A percentile compares a stretch with the other conserved stretches of the same genome.
Conservation (phyloP, 225 moss, liverwort and hornwort genomes). For the Takakia lepidozioides region DNA sequence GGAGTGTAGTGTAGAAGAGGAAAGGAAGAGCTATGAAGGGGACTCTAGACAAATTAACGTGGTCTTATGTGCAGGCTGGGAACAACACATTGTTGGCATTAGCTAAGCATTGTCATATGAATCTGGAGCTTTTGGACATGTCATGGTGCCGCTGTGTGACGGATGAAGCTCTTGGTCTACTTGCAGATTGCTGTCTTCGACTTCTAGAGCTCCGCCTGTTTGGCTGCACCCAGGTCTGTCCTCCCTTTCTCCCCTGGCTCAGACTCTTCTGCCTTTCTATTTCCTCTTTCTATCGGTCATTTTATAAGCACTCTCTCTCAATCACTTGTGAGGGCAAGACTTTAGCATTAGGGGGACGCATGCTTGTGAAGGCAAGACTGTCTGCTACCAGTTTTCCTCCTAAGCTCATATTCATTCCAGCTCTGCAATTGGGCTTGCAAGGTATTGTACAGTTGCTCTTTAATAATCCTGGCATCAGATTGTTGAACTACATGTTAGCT, state of each 20-base stretch:
- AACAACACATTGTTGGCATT: slow-evolving; percentile 34
- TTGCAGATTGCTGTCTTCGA: slow-evolving; percentile 29
- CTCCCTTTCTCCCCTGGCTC: background rate
- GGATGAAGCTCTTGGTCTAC: slow-evolving; percentile 37
- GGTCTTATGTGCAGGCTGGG: slow-evolving; percentile 17
- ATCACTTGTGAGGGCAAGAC: no score
- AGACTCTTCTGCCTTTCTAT: background rate
- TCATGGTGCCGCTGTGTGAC: slow-evolving; percentile 44
- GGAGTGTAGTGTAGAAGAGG: no score
- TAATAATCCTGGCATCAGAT: background rate
- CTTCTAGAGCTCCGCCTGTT: slow-evolving; percentile 33
- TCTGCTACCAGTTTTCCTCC: no score
- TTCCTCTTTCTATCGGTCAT: no score
- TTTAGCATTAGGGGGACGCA: no score
- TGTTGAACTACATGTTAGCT: background rate
- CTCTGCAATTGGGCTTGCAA: no score
- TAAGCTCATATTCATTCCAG: no score
- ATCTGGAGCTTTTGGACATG: slow-evolving; percentile 35
- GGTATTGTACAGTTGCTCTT: background rate
- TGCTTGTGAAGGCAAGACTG: no score
- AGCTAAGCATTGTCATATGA: slow-evolving; percentile 13
- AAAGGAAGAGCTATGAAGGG: background rate
- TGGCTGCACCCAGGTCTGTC: slow-evolving; percentile 48
- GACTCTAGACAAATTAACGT: no score
- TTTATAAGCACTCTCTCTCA: no score